Conservation (phyloP, 2,329 filamentous ascomycete species). For the Colletotrichum horii region DNA sequence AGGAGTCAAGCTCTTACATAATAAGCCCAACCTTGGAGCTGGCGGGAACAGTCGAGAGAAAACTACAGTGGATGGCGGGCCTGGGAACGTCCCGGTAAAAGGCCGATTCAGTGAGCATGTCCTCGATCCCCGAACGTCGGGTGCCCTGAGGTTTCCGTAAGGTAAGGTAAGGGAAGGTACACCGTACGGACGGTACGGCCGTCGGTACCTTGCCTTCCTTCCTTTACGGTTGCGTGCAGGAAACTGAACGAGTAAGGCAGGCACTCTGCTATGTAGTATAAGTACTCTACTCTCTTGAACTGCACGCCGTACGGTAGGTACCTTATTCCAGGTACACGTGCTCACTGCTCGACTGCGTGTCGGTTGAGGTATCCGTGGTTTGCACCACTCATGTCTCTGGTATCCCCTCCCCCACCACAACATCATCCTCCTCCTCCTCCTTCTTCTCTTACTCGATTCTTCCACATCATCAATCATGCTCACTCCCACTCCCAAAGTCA, state of each 20-base stretch:
- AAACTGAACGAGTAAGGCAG: neutral
- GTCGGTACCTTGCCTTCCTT: neutral
- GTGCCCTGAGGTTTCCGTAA: neutral
- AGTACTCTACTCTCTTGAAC: neutral
- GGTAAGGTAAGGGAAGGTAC: neutral
- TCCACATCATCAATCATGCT: neutral
- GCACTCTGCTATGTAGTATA: neutral
- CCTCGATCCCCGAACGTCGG: slow-evolving; percentile 1
- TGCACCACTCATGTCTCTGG: neutral
- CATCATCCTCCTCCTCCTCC: neutral
- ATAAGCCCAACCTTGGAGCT: slow-evolving; percentile 11
- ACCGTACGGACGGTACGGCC: neutral
- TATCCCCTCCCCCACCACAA: neutral
- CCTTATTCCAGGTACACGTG: slow-evolving; percentile 13
- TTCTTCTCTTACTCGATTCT: slow-evolving; percentile 1
- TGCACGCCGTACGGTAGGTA: neutral
- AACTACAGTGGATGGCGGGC: neutral
- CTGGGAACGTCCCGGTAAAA: neutral
- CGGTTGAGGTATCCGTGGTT: neutral
- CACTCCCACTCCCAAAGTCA: neutral
- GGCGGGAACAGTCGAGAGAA: neutral
- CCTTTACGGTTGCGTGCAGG: neutral
- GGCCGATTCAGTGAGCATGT: slow-evolving; percentile 8
- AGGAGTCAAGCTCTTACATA: slow-evolving; percentile 21
- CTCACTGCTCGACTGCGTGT: neutral